Evolutionary conservation across 441 rosid species (phyloP), one percentile per base, ranked within the genome.

Genomic region (Corymbia calophylla): DNA sequence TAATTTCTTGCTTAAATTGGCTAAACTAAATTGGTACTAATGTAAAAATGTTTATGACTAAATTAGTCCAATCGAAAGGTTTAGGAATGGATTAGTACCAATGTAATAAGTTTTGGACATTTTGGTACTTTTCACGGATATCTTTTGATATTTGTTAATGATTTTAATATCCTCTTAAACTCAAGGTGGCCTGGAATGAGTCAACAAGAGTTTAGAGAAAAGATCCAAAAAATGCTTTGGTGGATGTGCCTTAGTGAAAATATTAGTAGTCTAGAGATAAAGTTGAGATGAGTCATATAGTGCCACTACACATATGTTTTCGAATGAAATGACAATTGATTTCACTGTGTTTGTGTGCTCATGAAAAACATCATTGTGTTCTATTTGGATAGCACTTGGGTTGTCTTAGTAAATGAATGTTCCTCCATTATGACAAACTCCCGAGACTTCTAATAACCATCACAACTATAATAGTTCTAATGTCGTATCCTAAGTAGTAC

Each of bases 301-400:
- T 31, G 44, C 23, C 23, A 66, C 31, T 31, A 31, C 44, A 8
- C 23, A 31, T 1, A 31, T 17, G 77, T 16, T 66, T 31, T 6
- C 3, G 6, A 31, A 31, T 17, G 44, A 66, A 66, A 66, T 66
- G 39, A 8, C 2, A 16, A 3, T 31, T 6, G 1, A 66, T 66
- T 66, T 66, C 77, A 66, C 31, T 35, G 9, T 66, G 35, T 17
- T 66, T 31, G 77, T 66, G 44, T 8, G 17, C 44, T 66, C 0
- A 0, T 66, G 77, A 18, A 66, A 66, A 66, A 31, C 9, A 66
- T 66, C 77, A 31, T 66, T 66, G 0, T 31, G 6, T 31, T 21
- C 44, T 0, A 31, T 66, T 31, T 66, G 3, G 12, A 66, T 66
- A 8, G 12, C 23, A 16, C 8, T 31, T 8, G 0, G 0, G 11